phyloP scores from a whole-genome alignment of 495 filamentous ascomycete species.

The Podospora anserina region DNA sequence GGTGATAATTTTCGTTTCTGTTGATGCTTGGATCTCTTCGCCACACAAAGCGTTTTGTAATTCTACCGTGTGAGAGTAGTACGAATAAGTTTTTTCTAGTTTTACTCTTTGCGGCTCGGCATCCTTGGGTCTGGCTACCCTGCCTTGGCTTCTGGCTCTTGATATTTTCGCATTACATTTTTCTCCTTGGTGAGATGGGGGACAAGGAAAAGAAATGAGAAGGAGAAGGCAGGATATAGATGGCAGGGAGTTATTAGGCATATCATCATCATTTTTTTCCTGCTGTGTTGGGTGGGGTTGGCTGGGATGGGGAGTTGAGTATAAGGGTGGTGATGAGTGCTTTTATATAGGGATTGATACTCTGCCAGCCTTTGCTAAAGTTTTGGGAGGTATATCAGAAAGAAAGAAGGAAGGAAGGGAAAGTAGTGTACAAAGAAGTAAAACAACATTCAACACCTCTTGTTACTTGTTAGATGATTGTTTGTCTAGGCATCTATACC shows the following conservation, averaged over 20 bases:
- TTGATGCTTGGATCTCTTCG: neutral
- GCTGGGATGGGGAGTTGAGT: neutral
- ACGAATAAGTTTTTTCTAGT: conserved; percentile 4
- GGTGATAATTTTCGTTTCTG: neutral
- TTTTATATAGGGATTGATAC: too few relatives aligned
- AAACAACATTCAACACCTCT: neutral
- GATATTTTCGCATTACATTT: neutral
- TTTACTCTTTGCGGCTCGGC: conserved; percentile 7
- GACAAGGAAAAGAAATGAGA: neutral
- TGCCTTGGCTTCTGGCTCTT: neutral
- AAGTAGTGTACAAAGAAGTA: neutral
- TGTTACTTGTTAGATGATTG: neutral
- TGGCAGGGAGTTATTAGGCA: neutral
- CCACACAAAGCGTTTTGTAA: conserved; percentile 6
- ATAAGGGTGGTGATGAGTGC: neutral
- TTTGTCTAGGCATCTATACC: neutral
- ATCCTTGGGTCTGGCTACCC: neutral
- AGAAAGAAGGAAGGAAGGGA: neutral
- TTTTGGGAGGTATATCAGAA: neutral
- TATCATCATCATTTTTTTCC: neutral
- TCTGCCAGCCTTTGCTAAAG: neutral
- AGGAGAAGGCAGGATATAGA: neutral
- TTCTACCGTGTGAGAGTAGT: neutral
- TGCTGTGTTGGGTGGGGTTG: neutral
- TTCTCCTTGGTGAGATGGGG: neutral